Evolutionary conservation across 2,329 filamentous ascomycete genomes (phyloP).

Genomic region (Sclerotinia subarctica): DNA sequence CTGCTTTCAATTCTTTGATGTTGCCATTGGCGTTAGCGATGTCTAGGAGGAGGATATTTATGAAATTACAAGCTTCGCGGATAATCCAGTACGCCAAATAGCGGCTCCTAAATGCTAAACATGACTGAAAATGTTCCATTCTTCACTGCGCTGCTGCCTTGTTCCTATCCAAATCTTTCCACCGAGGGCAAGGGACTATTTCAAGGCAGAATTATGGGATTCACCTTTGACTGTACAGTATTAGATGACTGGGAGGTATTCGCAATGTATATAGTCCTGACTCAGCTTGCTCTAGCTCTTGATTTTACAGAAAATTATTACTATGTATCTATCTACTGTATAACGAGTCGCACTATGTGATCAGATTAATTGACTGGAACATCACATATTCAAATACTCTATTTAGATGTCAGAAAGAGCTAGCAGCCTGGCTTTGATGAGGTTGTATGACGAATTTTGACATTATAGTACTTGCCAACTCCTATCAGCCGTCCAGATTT

Average conservation of each 20-base stretch:
- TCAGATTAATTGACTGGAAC: not conserved
- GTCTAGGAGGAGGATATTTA: no score
- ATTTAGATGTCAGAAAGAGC: not conserved
- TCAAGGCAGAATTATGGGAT: not conserved
- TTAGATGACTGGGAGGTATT: not conserved
- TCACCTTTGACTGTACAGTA: not conserved
- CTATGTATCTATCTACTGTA: not conserved
- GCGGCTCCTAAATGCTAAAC: not conserved
- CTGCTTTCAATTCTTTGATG: not conserved
- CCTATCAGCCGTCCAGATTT: no score
- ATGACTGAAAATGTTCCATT: not conserved
- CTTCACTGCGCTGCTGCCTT: not conserved
- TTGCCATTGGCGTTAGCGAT: not conserved
- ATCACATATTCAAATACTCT: no score
- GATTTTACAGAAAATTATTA: not conserved
- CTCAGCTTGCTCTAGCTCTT: not conserved
- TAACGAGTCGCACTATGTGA: not conserved
- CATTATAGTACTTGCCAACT: no score
- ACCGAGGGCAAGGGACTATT: not conserved
- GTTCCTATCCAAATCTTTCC: no score
- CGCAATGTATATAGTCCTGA: no score
- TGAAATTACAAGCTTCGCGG: no score
- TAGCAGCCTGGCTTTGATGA: not conserved
- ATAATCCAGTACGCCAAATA: not conserved
- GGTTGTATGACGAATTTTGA: no score